Evolutionary conservation across 495 filamentous ascomycete genomes (phyloP), one percentile per base, ranked within the genome.

Genomic region (Penicillium flavigenum): DNA sequence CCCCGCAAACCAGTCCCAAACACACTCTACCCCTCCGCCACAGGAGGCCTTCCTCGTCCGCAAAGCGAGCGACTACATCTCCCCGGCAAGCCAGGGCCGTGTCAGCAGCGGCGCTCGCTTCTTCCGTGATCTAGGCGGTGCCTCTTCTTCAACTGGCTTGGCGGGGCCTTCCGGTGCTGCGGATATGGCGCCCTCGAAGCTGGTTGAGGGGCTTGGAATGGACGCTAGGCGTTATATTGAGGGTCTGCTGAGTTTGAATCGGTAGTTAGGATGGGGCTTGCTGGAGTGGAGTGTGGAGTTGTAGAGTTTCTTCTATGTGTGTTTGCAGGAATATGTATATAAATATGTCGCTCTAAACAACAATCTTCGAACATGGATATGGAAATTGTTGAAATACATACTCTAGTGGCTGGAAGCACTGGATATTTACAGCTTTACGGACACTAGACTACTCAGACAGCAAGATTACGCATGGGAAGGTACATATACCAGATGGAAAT

Each of bases 181-280:
- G 20, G 70, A 84, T 27, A 85, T 83, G 55, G 83, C 82, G 11
- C 83, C 88, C 0, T 81, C 78, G 26, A 82, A 83, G 55, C 66
- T 95, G 54, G 87, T 86, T n/a, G 90, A 93, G 70, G 92, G 92
- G 4, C 86, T 96, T 61, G 92, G 92, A 0, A 79, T 96, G 56
- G 91, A 96, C 81, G 89, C 91, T 41, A 80, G 86, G 69, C 82
- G 83, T 64, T 96, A 96, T 75, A 88, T 96, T 57, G 92, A 96
- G 64, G 86, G 83, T 12, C 69, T 96, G 54, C 72, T 96, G 60
- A 91, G 83, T 65, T 69, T 96, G 70, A 88, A 88, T 71, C 75
- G 86, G 65, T 92, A 66, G 42, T 16, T 29, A 24, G 29, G 24
- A 47, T 47, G 44, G 24, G 14, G 43, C 14, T 27, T 22, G 10